These are phyloP conservation scores for Podaxis sp. DNA, from an alignment of 768 basidiomycete species.

Conservation along the genomic window DNA sequence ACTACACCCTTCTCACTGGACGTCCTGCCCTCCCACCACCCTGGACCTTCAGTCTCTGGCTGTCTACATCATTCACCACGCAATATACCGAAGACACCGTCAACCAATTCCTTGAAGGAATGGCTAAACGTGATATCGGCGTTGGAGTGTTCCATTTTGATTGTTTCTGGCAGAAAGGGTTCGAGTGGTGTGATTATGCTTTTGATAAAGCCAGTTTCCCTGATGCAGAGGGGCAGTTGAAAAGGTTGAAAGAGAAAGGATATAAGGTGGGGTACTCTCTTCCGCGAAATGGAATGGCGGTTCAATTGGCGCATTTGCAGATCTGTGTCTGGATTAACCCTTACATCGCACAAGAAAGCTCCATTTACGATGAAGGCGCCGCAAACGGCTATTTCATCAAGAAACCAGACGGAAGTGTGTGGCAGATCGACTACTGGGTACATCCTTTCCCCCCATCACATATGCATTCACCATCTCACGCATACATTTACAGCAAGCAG, in stretches of 20 bases:
- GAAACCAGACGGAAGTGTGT: slow-evolving; percentile 40
- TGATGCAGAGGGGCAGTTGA: slow-evolving; percentile 38
- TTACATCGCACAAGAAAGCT: slow-evolving; percentile 40
- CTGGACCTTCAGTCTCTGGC: slow-evolving; percentile 51
- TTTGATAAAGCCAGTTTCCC: slow-evolving; percentile 49
- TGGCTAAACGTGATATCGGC: slow-evolving; percentile 37
- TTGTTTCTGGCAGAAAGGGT: slow-evolving; percentile 41
- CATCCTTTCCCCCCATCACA: too few relatives aligned
- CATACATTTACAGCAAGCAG: too few relatives aligned
- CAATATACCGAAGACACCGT: slow-evolving; percentile 45
- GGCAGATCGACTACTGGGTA: slow-evolving; percentile 41
- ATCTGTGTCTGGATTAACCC: slow-evolving; percentile 40
- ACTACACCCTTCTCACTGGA: slow-evolving; percentile 37
- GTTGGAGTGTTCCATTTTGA: slow-evolving; percentile 48
- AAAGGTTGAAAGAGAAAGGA: slow-evolving; percentile 35
- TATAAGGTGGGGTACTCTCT: slow-evolving; percentile 35
- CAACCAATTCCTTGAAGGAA: slow-evolving; percentile 41
- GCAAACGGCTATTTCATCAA: slow-evolving; percentile 46
- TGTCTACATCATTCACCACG: slow-evolving; percentile 49
- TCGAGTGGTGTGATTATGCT: slow-evolving; percentile 42
- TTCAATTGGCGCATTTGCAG: slow-evolving; percentile 8
- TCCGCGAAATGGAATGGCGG: not conserved
- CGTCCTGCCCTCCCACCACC: slow-evolving; percentile 44
- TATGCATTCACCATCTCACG: too few relatives aligned
- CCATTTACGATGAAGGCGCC: slow-evolving; percentile 42